Evolutionary conservation across 768 basidiomycete species (phyloP).

Genomic region (Omphalotus guepiniiformis): DNA sequence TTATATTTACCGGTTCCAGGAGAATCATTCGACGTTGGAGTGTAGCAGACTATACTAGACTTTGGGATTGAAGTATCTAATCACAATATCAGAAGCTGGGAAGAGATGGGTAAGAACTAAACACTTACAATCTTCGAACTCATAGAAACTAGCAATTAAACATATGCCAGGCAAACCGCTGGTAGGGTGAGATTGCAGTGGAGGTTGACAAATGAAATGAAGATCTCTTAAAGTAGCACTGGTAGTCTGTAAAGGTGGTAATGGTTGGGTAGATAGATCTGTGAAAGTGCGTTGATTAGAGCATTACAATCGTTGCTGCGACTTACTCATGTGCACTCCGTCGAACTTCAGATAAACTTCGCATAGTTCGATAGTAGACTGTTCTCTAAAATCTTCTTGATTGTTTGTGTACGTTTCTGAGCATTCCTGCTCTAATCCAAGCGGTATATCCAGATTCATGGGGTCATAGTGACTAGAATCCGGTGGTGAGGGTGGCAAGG

Average conservation of each 20-base stretch:
- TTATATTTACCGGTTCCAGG: constrained; percentile 13
- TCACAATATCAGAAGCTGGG: constrained; percentile 1
- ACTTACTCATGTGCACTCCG: constrained; percentile 39
- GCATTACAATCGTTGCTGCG: background rate
- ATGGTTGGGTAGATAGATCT: constrained; percentile 41
- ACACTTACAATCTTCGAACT: constrained; percentile 58
- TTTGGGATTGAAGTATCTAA: constrained; percentile 34
- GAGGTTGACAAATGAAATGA: constrained; percentile 40
- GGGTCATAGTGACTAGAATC: constrained; percentile 28
- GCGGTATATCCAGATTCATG: constrained; percentile 38
- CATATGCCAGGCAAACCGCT: constrained; percentile 33
- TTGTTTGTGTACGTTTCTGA: constrained; percentile 27
- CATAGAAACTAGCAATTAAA: constrained; percentile 49
- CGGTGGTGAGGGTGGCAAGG: constrained; percentile 22
- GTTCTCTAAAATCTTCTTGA: constrained; percentile 59
- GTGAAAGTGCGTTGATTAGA: constrained; percentile 4
- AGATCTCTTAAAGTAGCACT: constrained; percentile 37
- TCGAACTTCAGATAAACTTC: constrained; percentile 54
- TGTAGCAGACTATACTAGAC: constrained; percentile 34
- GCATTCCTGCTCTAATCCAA: constrained; percentile 25
- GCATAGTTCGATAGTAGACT: constrained; percentile 54
- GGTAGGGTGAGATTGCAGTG: constrained; percentile 13
- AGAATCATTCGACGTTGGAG: constrained; percentile 18
- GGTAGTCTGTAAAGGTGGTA: constrained; percentile 40
- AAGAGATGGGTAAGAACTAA: background rate